These are phyloP conservation scores for Aspergillus vadensis DNA, from an alignment of 2,329 filamentous ascomycete species.

Conservation along the genomic window DNA sequence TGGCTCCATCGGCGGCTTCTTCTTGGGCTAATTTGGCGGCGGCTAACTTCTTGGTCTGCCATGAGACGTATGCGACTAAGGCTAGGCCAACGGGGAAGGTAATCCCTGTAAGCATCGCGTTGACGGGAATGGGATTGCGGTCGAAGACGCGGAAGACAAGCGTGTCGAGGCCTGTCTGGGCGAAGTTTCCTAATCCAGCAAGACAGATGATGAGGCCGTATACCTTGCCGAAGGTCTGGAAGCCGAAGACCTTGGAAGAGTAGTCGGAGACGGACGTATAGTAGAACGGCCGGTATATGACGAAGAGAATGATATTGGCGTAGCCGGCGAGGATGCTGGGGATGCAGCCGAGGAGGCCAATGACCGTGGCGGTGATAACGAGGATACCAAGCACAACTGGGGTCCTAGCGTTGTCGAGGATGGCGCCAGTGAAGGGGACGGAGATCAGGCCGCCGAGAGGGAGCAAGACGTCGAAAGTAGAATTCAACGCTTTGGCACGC, in stretches of 20 bases:
- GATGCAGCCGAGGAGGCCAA: slow-evolving; percentile 75
- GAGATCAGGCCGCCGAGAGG: slow-evolving; percentile 81
- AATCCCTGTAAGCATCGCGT: slow-evolving; percentile 64
- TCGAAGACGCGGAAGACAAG: slow-evolving; percentile 72
- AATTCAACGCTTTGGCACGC: slow-evolving; percentile 70
- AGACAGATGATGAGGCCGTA: slow-evolving; percentile 88
- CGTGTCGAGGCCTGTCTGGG: slow-evolving; percentile 76
- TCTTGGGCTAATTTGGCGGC: not conserved
- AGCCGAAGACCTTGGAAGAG: slow-evolving; percentile 87
- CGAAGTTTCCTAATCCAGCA: slow-evolving; percentile 80
- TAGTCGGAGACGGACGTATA: slow-evolving; percentile 90
- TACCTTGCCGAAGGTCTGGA: slow-evolving; percentile 89
- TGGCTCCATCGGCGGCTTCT: not conserved
- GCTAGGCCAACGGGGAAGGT: slow-evolving; percentile 65
- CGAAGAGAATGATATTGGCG: slow-evolving; percentile 74
- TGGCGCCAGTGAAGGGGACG: slow-evolving; percentile 79
- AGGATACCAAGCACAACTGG: slow-evolving; percentile 69
- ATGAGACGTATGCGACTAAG: slow-evolving; percentile 68
- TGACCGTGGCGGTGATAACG: slow-evolving; percentile 69
- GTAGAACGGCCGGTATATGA: slow-evolving; percentile 82
- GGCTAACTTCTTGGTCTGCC: slow-evolving; percentile 44
- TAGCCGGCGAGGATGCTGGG: slow-evolving; percentile 72
- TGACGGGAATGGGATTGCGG: slow-evolving; percentile 75
- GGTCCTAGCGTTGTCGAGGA: slow-evolving; percentile 77
- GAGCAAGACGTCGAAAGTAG: slow-evolving; percentile 82